Evolutionary conservation across 2,329 filamentous ascomycete genomes (phyloP).

Genomic region (Colletotrichum tropicale): DNA sequence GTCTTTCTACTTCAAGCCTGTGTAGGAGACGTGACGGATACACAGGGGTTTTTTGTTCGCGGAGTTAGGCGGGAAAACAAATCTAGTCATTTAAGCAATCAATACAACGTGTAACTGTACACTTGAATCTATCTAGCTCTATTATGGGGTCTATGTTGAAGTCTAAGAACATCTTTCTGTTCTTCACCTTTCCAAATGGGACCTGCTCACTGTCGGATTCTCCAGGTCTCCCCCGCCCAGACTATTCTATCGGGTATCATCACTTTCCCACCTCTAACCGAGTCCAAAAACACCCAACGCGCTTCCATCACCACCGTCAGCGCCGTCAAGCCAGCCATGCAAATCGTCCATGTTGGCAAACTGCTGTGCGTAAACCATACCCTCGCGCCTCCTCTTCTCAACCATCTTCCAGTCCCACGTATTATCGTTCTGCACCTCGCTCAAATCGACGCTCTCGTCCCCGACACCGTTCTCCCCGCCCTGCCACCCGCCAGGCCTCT

Average conservation of each 20-base stretch:
- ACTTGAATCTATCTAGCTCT: not conserved
- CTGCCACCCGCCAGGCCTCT: conserved; percentile 70
- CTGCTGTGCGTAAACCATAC: conserved; percentile 58
- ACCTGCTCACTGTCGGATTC: not conserved
- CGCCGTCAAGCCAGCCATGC: conserved; percentile 57
- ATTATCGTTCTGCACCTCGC: conserved; percentile 35
- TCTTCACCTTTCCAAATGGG: not conserved
- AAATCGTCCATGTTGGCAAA: conserved; percentile 63
- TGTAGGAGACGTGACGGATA: not conserved
- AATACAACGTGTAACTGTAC: not conserved
- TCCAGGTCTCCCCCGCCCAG: not conserved
- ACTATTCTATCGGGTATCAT: conserved; percentile 14
- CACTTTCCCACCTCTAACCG: conserved; percentile 29
- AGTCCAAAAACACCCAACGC: conserved; percentile 55
- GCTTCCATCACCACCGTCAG: conserved; percentile 53
- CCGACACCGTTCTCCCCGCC: conserved; percentile 47
- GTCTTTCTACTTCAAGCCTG: not conserved
- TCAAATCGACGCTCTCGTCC: conserved; percentile 40
- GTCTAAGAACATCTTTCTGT: not conserved
- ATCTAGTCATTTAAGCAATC: not conserved
- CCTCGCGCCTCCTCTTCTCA: conserved; percentile 59
- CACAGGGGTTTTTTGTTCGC: not conserved
- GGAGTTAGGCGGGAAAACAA: not conserved
- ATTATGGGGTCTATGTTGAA: not conserved
- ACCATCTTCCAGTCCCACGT: conserved; percentile 65